Evolutionary conservation across 257 asterid genomes (phyloP), one percentile per base, ranked within the genome.

Genomic region (Fraxinus americana): DNA sequence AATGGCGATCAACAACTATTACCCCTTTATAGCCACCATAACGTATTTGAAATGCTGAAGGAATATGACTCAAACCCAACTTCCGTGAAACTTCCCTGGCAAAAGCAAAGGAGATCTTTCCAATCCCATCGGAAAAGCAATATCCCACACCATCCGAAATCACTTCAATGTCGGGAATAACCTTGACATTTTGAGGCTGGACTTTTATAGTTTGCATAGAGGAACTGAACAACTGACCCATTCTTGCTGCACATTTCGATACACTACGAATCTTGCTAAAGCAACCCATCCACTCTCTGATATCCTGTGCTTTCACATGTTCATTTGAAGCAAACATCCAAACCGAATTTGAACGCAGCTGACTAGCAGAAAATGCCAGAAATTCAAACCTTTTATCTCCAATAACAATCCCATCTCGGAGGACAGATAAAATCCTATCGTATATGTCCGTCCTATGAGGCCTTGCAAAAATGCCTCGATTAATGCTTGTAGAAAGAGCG

Each of bases 241-340:
- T 95, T 77, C 99, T 88, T 13, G 99, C 98, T 35, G 98, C 97
- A 80, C 97, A 93, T 84, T 95, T 95, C 3, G 98, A 88, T 65
- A 93, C 80, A 72, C 93, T 93, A 7, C 94, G 87, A 29, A 95
- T 95, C 84, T 88, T 86, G 71, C 76, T 89, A 82, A 95, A 95
- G 82, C 92, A 88, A 23, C 99, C 98, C 99, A 95, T 95, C 99
- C 99, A 95, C 65, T 89, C 87, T 84, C 98, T 82, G 71, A 95
- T 92, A 77, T 89, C 90, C 38, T 88, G 92, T 14, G 96, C 94
- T 87, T 82, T 87, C 57, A 90, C 71, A 41, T 81, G 68, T 35
- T 92, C 91, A 38, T 93, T 95, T 0, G 99, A 93, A 79, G 98
- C 97, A 89, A 95, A 92, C 98, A 95, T 95, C 99, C 99, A 95